These are phyloP conservation scores for Aspergillus pseudonomiae DNA, from an alignment of 2,329 filamentous ascomycete species.

Conservation along the genomic window DNA sequence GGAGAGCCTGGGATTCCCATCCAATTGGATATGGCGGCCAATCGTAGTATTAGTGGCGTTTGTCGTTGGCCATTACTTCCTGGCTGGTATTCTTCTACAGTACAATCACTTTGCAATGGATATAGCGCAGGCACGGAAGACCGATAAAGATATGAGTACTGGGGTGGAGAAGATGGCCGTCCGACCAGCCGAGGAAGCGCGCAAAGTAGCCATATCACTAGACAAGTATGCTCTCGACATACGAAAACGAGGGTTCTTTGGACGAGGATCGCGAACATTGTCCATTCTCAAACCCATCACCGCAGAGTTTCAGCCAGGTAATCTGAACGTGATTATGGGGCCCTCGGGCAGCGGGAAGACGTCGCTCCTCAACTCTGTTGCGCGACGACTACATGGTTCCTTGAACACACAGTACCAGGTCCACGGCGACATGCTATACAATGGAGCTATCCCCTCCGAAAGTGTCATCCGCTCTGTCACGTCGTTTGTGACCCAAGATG, in stretches of 20 bases:
- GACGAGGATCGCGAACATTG: slow-evolving; percentile 45
- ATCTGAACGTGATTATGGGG: slow-evolving; percentile 77
- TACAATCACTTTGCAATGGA: slow-evolving; percentile 70
- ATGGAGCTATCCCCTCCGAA: slow-evolving; percentile 67
- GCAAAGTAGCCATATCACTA: slow-evolving; percentile 67
- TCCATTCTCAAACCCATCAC: slow-evolving; percentile 68
- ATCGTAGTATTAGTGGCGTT: slow-evolving; percentile 67
- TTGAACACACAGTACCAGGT: slow-evolving; percentile 64
- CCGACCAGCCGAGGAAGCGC: slow-evolving; percentile 56
- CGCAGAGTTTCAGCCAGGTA: slow-evolving; percentile 67
- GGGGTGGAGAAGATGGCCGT: slow-evolving; percentile 71
- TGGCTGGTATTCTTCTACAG: slow-evolving; percentile 64
- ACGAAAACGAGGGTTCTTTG: slow-evolving; percentile 60
- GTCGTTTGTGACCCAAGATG: slow-evolving; percentile 78
- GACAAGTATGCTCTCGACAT: slow-evolving; percentile 66
- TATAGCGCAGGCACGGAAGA: slow-evolving; percentile 63
- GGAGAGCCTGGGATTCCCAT: slow-evolving; percentile 67
- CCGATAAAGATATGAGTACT: slow-evolving; percentile 65
- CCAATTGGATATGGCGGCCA: slow-evolving; percentile 68
- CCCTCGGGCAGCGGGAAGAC: slow-evolving; percentile 79
- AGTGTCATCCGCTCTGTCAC: slow-evolving; percentile 72
- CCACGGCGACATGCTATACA: slow-evolving; percentile 68
- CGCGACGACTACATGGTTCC: slow-evolving; percentile 65
- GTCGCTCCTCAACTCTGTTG: slow-evolving; percentile 73
- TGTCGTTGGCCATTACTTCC: slow-evolving; percentile 62